Evolutionary conservation across 2,329 filamentous ascomycete species (phyloP), one percentile per base, ranked within the genome.

Genomic region (Aspergillus sp.): DNA sequence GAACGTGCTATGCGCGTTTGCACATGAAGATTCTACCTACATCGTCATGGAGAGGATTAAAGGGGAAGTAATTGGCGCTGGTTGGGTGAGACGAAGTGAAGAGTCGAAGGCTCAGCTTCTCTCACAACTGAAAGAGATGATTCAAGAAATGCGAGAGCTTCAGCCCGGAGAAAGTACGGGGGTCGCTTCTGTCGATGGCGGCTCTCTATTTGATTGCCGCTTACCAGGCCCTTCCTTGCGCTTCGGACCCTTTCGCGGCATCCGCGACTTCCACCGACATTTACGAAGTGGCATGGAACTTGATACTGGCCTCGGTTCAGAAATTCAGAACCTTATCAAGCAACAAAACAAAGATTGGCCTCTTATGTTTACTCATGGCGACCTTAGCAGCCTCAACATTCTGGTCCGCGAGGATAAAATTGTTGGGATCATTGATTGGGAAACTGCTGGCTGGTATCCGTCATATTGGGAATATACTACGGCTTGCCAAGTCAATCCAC

Each of bases 351-450:
- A 54, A 5, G 29, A 49, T 32, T 67, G 60, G 61, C 56, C 55
- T 28, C 52, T 65, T 5, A 65, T 72, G 1, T 72, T 80, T 48
- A 74, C 74, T 1, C 75, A 80, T 60, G 70, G 70, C 3, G 76
- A 80, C 55, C 61, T 80, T 61, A 38, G 73, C 65, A 62, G 58
- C 7, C 55, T 62, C 3, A 65, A 67, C 35, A 61, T 65, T 34
- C 49, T 66, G 39, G 52, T 52, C 12, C 57, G 57, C 5, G 67
- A 62, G 4, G 66, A 71, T 44, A 55, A 65, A 4, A 56, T 79
- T 29, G 64, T 69, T 35, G 72, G 70, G 5, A 56, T 62, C 29
- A 47, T 64, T 51, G 57, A 63, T 44, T 63, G 55, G 60, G 58
- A 62, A 50, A 59, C 58, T 29, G 56, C 62, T 47, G 57, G 62